Conservation (phyloP, 495 filamentous ascomycete species). For the Staphylotrichum tortipilum region DNA sequence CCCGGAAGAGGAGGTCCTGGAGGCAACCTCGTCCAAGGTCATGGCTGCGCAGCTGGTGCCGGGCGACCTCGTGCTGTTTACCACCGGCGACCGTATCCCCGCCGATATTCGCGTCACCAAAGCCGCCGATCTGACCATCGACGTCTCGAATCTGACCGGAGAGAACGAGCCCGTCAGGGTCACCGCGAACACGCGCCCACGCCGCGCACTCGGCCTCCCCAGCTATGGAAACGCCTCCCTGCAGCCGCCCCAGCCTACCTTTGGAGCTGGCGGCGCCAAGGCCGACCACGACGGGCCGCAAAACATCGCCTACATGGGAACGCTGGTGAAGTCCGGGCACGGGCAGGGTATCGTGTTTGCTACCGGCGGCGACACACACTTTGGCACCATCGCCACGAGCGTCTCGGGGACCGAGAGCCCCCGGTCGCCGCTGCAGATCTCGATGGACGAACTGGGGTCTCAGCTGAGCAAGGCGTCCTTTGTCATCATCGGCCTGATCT, state of each 20-base stretch:
- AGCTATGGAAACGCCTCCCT: conserved; percentile 13
- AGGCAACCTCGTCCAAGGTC: conserved; percentile 71
- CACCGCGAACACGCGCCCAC: conserved; percentile 59
- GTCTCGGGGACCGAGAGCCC: conserved; percentile 91
- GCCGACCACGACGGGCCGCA: conserved; percentile 25
- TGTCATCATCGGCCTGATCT: conserved; percentile 86
- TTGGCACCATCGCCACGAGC: conserved; percentile 90
- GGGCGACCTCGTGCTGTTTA: conserved; percentile 86
- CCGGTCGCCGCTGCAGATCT: conserved; percentile 82
- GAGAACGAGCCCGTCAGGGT: conserved; percentile 91
- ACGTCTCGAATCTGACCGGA: conserved; percentile 94
- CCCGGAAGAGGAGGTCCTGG: conserved; percentile 46
- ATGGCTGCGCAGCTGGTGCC: conserved; percentile 80
- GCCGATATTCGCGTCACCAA: conserved; percentile 92
- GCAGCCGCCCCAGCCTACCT: conserved; percentile 32
- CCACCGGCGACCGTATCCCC: conserved; percentile 91
- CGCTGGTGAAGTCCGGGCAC: conserved; percentile 89
- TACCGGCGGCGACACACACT: conserved; percentile 86
- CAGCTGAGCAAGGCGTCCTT: conserved; percentile 95
- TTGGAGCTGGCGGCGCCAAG: conserved; percentile 22
- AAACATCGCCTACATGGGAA: conserved; percentile 98
- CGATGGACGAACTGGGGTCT: conserved; percentile 93
- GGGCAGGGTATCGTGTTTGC: conserved; percentile 93
- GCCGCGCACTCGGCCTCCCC: conserved; percentile 29
- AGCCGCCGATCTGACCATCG: conserved; percentile 79